Evolutionary conservation across 1,284 basidiomycete genomes (phyloP), one percentile per base, ranked within the genome.

Genomic region (Rhizoctonia solani): DNA sequence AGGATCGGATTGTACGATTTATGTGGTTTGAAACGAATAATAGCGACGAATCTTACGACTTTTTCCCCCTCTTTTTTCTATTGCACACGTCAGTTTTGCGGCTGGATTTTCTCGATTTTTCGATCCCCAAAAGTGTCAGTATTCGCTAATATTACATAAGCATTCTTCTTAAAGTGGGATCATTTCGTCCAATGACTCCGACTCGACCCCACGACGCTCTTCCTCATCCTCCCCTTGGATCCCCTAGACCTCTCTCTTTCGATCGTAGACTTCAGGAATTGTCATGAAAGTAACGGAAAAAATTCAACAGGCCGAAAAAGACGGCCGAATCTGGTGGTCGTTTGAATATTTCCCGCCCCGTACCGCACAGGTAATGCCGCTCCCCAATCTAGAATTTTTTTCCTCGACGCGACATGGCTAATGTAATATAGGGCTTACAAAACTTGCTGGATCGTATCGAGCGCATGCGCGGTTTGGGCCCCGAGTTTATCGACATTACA

Each of bases 401-500:
- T n/a, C 16, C 6, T 21, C 29, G 21, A 49, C 23, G 37, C 4
- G 21, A 55, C 49, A n/a, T 44, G 25, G 44, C 54, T 69, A 11
- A 61, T 61, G n/a, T 54, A 72, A 52, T 58, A 32, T 71, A 95
- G 91, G 94, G 94, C 72, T 81, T 96, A 30, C 92, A 95, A 87
- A 98, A 98, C 77, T 81, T 98, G 30, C 81, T 94, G 69, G 96
- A 98, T 79, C 94, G 96, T 74, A 96, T 98, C 79, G 95, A 98
- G 79, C 92, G 97, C 72, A 99, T 99, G 96, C 85, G 94, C 68
- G 85, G 87, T 25, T 81, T 98, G 50, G 97, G 97, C 3, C 97
- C 97, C 16, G 96, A 97, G 79, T 99, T 98, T 76, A 92, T 98
- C 74, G 95, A 99, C 77, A 97, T 99, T 75, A 99, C 95, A 76